These are phyloP conservation scores for Naganishia vaughanmartiniae DNA, from an alignment of 768 basidiomycete genomes.

Conservation along the genomic window DNA sequence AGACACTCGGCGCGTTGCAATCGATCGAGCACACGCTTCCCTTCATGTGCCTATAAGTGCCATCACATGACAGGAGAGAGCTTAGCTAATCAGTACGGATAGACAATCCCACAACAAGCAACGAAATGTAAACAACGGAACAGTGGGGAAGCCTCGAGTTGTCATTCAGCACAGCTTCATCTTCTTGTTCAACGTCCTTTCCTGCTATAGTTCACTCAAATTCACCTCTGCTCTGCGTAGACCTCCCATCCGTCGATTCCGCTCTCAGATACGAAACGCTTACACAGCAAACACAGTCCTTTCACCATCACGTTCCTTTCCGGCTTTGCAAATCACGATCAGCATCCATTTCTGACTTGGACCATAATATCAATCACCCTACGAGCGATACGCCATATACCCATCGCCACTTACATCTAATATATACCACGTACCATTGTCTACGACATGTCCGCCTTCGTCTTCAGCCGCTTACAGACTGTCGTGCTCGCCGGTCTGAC, in stretches of 20 bases:
- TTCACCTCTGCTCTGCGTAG: no score
- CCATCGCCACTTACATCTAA: no score
- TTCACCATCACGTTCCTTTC: not conserved
- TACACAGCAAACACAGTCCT: not conserved
- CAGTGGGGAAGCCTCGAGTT: not conserved
- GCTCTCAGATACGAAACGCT: not conserved
- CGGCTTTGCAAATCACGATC: not conserved
- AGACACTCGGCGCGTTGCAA: no score
- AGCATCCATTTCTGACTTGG: not conserved
- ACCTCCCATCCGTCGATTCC: not conserved
- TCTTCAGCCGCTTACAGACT: slow-evolving; percentile 14
- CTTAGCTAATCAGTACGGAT: no score
- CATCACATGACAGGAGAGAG: no score
- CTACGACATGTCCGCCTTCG: not conserved
- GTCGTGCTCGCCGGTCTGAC: slow-evolving; percentile 16
- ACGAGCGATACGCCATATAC: no score
- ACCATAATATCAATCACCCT: not conserved
- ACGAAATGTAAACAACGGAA: not conserved
- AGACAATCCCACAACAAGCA: not conserved
- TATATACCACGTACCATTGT: no score
- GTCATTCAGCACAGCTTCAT: not conserved
- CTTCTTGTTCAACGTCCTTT: no score
- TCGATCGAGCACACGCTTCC: no score
- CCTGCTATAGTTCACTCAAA: no score
- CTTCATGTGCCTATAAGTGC: no score